Evolutionary conservation across 345 rosid species (phyloP).

Genomic region (Schrenkiella parvula): DNA sequence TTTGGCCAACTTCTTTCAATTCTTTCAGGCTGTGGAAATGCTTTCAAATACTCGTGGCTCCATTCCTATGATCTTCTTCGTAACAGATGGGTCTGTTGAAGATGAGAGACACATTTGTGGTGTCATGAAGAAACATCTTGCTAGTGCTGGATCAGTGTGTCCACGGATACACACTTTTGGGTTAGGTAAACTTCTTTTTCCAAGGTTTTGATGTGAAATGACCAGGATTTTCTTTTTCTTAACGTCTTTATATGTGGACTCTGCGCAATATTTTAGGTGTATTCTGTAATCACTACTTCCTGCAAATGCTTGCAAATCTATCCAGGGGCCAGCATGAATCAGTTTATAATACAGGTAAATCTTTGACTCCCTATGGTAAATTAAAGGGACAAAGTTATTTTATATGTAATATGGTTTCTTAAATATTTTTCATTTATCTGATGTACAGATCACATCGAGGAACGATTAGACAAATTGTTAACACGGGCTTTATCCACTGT

Average conservation of each 20-base stretch:
- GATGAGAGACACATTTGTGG: conserved; percentile 83
- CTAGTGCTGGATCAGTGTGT: conserved; percentile 43
- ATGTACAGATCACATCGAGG: conserved; percentile 58
- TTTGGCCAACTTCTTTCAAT: conserved; percentile 1
- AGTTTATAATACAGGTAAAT: conserved; percentile 43
- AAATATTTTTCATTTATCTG: neutral
- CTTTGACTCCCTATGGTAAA: neutral
- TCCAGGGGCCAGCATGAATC: conserved; percentile 72
- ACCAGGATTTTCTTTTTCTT: neutral
- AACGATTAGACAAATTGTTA: conserved; percentile 49
- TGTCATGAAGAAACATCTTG: conserved; percentile 52
- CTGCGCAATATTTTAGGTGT: conserved; percentile 47
- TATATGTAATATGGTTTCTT: neutral
- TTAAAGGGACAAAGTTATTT: neutral
- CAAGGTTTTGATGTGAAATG: neutral
- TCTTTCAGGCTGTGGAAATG: conserved; percentile 86
- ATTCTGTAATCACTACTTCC: conserved; percentile 90
- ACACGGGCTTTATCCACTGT: conserved; percentile 49
- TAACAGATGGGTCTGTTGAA: conserved; percentile 94
- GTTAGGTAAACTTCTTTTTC: conserved; percentile 53
- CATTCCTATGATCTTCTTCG: conserved; percentile 71
- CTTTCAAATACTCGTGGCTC: conserved; percentile 52
- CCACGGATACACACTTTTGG: conserved; percentile 84
- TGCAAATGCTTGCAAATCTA: conserved; percentile 63
- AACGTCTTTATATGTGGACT: neutral